phyloP scores from a whole-genome alignment of 306 rosid genomes.

The Acacia crassicarpa region DNA sequence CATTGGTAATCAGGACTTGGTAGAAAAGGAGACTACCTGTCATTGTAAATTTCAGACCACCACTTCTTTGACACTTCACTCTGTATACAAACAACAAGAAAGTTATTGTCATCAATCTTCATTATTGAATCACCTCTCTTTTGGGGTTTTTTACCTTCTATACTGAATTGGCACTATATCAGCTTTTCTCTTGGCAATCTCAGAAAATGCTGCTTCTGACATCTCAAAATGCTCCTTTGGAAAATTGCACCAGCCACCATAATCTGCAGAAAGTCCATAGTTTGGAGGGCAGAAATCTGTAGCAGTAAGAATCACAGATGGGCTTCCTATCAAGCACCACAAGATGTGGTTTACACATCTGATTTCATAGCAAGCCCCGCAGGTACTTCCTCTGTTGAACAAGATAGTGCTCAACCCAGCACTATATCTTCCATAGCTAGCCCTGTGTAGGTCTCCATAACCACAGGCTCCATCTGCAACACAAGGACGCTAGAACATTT shows the following conservation, averaged over 20 bases:
- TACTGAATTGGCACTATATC: slow-evolving; percentile 93
- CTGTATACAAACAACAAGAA: slow-evolving; percentile 48
- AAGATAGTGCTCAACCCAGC: slow-evolving; percentile 86
- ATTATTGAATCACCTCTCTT: background rate
- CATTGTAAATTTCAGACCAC: slow-evolving; percentile 64
- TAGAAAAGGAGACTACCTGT: slow-evolving; percentile 81
- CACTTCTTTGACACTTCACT: slow-evolving; percentile 79
- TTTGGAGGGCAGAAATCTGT: slow-evolving; percentile 98
- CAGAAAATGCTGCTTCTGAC: slow-evolving; percentile 80
- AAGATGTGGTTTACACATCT: slow-evolving; percentile 93
- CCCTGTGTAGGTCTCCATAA: slow-evolving; percentile 87
- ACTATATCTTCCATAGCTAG: slow-evolving; percentile 73
- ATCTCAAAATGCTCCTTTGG: slow-evolving; percentile 92
- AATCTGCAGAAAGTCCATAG: slow-evolving; percentile 78
- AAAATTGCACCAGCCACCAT: slow-evolving; percentile 99
- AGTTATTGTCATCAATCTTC: background rate
- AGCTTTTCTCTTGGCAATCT: slow-evolving; percentile 77
- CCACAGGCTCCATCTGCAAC: slow-evolving; percentile 99
- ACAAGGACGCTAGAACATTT: slow-evolving; percentile 33
- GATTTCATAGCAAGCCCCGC: slow-evolving; percentile 95
- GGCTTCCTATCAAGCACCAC: slow-evolving; percentile 94
- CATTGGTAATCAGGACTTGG: slow-evolving; percentile 81
- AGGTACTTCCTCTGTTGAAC: slow-evolving; percentile 81
- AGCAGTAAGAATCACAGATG: slow-evolving; percentile 78
- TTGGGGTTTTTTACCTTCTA: slow-evolving; percentile 59